These are phyloP conservation scores for Clonostachys chloroleuca DNA, from an alignment of 2,329 filamentous ascomycete species.

Conservation along the genomic window DNA sequence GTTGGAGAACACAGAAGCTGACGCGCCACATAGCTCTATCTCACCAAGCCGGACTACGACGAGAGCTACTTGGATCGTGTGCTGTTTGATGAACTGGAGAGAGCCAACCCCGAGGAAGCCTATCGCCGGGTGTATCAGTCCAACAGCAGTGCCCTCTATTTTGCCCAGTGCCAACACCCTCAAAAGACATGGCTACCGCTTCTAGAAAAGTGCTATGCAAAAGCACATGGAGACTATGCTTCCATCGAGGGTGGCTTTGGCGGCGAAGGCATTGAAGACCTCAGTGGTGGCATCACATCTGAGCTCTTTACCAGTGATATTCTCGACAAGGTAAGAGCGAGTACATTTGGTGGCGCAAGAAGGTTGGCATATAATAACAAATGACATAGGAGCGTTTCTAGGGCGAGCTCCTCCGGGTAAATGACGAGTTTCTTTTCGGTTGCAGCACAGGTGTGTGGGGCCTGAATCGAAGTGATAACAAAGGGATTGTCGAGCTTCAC, in stretches of 20 bases:
- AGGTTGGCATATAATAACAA: too few relatives aligned
- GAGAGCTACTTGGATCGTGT: conserved; percentile 45
- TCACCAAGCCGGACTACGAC: conserved; percentile 57
- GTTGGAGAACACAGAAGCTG: not conserved
- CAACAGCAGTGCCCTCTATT: conserved; percentile 71
- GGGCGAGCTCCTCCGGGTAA: conserved; percentile 72
- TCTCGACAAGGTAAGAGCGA: conserved; percentile 48
- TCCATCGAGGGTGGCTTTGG: conserved; percentile 70
- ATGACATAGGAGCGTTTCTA: conserved; percentile 55
- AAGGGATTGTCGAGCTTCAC: conserved; percentile 54
- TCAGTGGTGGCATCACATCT: conserved; percentile 62
- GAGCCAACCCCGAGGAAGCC: conserved; percentile 48
- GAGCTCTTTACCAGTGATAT: conserved; percentile 65
- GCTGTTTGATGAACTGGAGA: conserved; percentile 34
- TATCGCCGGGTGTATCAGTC: conserved; percentile 70
- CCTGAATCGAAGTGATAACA: conserved; percentile 29
- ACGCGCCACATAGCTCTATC: conserved; percentile 20
- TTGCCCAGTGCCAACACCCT: conserved; percentile 68
- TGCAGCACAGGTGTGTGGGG: conserved; percentile 43
- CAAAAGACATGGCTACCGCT: conserved; percentile 80
- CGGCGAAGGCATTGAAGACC: conserved; percentile 54
- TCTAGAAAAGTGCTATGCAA: conserved; percentile 77
- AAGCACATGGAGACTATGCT: conserved; percentile 75
- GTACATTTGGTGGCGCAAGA: not conserved
- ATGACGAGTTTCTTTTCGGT: conserved; percentile 71